Conservation (phyloP, 1,284 basidiomycete genomes). For the Trametes pubescens region DNA sequence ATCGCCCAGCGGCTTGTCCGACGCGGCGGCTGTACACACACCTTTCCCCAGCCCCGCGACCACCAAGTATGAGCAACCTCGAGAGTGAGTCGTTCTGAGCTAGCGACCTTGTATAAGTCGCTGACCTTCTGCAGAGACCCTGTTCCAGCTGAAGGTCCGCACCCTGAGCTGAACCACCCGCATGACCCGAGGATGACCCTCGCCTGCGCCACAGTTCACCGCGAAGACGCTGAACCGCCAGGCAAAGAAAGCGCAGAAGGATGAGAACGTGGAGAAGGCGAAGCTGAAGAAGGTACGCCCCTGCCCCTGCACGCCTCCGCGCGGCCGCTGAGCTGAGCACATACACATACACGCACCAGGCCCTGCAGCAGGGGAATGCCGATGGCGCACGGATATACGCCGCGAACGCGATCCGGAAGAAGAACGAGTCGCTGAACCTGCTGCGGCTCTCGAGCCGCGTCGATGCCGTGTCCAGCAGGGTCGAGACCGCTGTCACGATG, state of each 20-base stretch:
- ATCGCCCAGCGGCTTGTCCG: conserved; percentile 18
- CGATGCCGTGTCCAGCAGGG: conserved; percentile 95
- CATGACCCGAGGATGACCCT: conserved; percentile 18
- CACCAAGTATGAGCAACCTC: conserved; percentile 89
- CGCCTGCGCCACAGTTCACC: conserved; percentile 75
- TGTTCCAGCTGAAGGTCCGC: conserved; percentile 92
- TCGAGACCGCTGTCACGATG: conserved; percentile 99
- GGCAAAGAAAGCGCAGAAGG: conserved; percentile 96
- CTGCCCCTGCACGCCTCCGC: neutral
- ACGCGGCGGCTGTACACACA: conserved; percentile 14
- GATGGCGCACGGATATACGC: conserved; percentile 99
- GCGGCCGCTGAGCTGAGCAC: neutral
- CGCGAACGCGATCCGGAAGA: conserved; percentile 98
- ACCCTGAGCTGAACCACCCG: neutral
- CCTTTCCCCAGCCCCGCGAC: conserved; percentile 19
- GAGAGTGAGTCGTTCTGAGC: conserved; percentile 72
- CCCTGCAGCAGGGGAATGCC: conserved; percentile 94
- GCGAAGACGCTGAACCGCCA: conserved; percentile 92
- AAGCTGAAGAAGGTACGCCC: conserved; percentile 87
- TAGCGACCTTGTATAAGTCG: neutral
- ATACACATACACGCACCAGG: too few relatives aligned
- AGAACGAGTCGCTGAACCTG: conserved; percentile 93
- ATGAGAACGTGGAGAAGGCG: conserved; percentile 86
- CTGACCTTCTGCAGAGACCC: conserved; percentile 73
- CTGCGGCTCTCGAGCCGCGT: conserved; percentile 89